Conservation (phyloP, 495 filamentous ascomycete genomes). For the Pyrenula aspistea region DNA sequence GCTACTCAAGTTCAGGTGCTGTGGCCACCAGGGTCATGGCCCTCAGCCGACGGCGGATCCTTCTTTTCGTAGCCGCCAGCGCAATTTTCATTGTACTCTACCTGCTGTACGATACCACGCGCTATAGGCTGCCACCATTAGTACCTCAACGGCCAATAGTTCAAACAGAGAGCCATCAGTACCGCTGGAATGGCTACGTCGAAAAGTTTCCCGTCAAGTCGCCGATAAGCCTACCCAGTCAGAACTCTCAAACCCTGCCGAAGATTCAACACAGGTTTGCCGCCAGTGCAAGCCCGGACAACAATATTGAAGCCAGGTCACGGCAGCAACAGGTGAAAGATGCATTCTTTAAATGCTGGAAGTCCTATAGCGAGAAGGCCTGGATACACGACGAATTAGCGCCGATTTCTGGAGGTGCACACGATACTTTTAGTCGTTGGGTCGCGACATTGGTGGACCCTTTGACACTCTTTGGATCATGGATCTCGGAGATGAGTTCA, state of each 20-base stretch:
- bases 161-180: background rate
- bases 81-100: background rate
- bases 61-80: background rate
- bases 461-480: slow-evolving; percentile 56
- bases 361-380: slow-evolving; percentile 60
- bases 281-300: slow-evolving; percentile 21
- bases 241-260: slow-evolving; percentile 28
- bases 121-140: background rate
- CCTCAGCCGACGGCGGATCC: background rate
- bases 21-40: background rate
- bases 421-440: slow-evolving; percentile 50
- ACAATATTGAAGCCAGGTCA: slow-evolving; percentile 8
- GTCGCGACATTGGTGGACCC: slow-evolving; percentile 48
- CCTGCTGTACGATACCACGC: background rate
- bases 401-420: slow-evolving; percentile 44
- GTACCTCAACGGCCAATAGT: background rate
- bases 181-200: slow-evolving; percentile 28
- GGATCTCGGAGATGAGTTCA: slow-evolving; percentile 46
- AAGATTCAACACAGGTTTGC: slow-evolving; percentile 40
- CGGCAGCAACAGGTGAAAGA: slow-evolving; percentile 47
- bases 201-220: slow-evolving; percentile 35
- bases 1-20: no score
- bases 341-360: slow-evolving; percentile 62
- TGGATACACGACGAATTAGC: slow-evolving; percentile 71
- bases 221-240: slow-evolving; percentile 34